These are phyloP conservation scores for Blastobotrys terrestris DNA, from an alignment of 805 yeast genomes.

Conservation along the genomic window DNA sequence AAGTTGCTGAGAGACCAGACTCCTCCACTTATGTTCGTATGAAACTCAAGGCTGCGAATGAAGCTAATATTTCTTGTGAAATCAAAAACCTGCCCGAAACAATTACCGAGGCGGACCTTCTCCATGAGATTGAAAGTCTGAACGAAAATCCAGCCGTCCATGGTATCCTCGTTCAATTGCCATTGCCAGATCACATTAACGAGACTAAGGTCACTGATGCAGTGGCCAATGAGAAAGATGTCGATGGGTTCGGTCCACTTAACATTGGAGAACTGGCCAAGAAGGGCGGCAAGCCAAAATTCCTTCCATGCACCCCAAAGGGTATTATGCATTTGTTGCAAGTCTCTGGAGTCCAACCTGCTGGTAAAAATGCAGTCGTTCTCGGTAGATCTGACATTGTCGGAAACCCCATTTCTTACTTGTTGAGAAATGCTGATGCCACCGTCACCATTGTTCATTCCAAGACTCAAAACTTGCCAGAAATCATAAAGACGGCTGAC, in stretches of 20 bases:
- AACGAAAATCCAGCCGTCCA: conserved; percentile 73
- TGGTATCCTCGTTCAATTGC: conserved; percentile 86
- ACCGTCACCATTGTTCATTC: conserved; percentile 89
- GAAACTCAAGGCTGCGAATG: conserved; percentile 82
- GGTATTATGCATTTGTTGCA: conserved; percentile 80
- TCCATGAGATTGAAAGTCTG: conserved; percentile 53
- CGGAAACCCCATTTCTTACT: conserved; percentile 85
- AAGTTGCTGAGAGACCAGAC: conserved; percentile 88
- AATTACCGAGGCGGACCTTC: conserved; percentile 50
- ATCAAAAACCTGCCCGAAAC: conserved; percentile 58
- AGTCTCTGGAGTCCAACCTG: conserved; percentile 54
- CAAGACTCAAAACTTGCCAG: conserved; percentile 56
- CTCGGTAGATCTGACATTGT: conserved; percentile 97
- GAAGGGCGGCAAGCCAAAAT: conserved; percentile 74
- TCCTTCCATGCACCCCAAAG: conserved; percentile 92
- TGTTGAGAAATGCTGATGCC: conserved; percentile 69
- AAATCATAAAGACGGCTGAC: conserved; percentile 63
- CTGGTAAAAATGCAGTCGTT: conserved; percentile 83
- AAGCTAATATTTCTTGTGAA: conserved; percentile 68
- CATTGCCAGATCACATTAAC: conserved; percentile 74
- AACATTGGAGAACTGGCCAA: conserved; percentile 90
- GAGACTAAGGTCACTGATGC: conserved; percentile 75
- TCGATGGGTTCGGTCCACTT: conserved; percentile 86
- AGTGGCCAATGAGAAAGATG: conserved; percentile 80
- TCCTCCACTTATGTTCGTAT: conserved; percentile 87